Evolutionary conservation across 208 protist genomes (phyloP), one percentile per base, ranked within the genome.

Genomic region (Leishmania gerbilli): DNA sequence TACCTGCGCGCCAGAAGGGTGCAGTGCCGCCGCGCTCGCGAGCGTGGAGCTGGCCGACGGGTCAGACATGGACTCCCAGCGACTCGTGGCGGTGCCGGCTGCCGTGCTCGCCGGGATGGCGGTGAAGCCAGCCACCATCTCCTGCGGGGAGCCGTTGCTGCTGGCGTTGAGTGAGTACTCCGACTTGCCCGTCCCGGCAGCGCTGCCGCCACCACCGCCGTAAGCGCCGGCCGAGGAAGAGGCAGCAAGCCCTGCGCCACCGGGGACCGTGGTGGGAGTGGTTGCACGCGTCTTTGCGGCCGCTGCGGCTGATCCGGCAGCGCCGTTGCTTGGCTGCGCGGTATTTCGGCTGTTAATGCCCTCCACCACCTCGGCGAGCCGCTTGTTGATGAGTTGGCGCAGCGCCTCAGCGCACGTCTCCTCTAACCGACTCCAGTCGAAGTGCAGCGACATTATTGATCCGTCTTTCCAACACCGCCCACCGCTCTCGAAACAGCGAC

Each of bases 341-440:
- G 49, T 9, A 40, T 37, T 42, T 21, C 19, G 74, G 53, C 7
- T 37, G 80, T 85, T 85, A 17, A 82, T 85, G 49, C 74, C 74
- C 45, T 79, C 82, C 42, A 86, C 82, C 8, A 82, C 74, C 67
- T 86, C 82, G 24, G 82, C 77, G n/a, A 86, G 82, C 0, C 82
- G 82, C 53, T 79, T 86, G 60, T 97, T 97, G 64, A 95, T 69
- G 21, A 97, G 81, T 1, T 84, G 79, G 1, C 89, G 86, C 45
- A 97, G 77, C 19, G 91, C 90, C 78, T 94, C 88, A 3, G 92
- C 89, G 24, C 89, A 88, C 27, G 91, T 95, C 51, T 93, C 88
- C 79, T 97, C 94, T 9, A 97, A 74, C 7, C 86, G 76, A 27
- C 83, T 81, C 94, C 94, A 97, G 78, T 95, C 92, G 74, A 97